Evolutionary conservation across 768 basidiomycete genomes (phyloP).

Genomic region (Neoboletus brunneissimus): DNA sequence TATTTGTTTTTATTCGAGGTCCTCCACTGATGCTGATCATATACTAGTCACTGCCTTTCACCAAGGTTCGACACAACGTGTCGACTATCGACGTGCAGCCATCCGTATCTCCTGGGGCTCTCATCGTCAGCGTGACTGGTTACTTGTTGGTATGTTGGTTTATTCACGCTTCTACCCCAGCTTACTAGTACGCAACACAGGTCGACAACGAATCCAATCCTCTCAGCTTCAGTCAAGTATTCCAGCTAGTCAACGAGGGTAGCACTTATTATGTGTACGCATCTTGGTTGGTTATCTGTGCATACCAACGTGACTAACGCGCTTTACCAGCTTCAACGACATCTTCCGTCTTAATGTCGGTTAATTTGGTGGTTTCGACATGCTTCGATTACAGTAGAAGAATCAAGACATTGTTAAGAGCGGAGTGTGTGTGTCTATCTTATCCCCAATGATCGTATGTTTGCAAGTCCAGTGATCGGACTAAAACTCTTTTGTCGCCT

Average conservation of each 20-base stretch:
- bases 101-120: constrained; percentile 51
- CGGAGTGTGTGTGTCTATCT: constrained; percentile 11
- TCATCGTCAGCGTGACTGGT: constrained; percentile 89
- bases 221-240: constrained; percentile 89
- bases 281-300: not conserved
- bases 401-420: constrained; percentile 18
- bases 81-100: constrained; percentile 88
- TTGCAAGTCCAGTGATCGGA: constrained; percentile 1
- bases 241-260: constrained; percentile 83
- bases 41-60: constrained; percentile 72
- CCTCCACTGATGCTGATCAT: not conserved
- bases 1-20: constrained; percentile 30
- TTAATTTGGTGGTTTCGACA: constrained; percentile 10
- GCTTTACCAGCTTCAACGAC: constrained; percentile 64
- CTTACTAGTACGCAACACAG: constrained; percentile 41
- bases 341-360: constrained; percentile 90
- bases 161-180: not conserved
- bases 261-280: constrained; percentile 82
- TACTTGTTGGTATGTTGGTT: constrained; percentile 56
- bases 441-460: constrained; percentile 8
- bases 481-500: not conserved
- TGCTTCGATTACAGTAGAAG: constrained; percentile 1
- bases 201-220: constrained; percentile 79
- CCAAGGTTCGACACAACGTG: constrained; percentile 75
- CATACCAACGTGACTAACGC: constrained; percentile 7